Percentiles rank a stretch among this genome's conserved stretches.
Evolutionary conservation across 768 basidiomycete genomes (phyloP).

Genomic region (Gloeostereum incarnatum): DNA sequence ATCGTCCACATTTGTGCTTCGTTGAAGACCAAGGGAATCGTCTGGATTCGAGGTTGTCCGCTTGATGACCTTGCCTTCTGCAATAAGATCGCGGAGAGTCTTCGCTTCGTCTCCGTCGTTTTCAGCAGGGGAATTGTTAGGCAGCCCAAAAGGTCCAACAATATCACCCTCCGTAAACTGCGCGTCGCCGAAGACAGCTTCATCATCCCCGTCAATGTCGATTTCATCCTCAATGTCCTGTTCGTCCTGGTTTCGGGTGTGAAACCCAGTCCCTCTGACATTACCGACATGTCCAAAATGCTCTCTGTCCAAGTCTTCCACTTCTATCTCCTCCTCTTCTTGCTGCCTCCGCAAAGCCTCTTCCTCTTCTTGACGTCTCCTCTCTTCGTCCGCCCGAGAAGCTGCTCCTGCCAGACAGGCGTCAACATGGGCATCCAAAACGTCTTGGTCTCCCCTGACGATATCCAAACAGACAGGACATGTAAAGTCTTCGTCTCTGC

Average conservation of each 20-base stretch:
- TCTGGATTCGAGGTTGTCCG: slow-evolving; percentile 12
- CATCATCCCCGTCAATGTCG: slow-evolving; percentile 74
- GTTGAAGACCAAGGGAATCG: slow-evolving; percentile 15
- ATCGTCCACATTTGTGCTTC: slow-evolving; percentile 28
- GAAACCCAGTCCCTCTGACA: slow-evolving; percentile 64
- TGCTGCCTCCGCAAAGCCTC: too few species aligned
- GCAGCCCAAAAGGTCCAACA: slow-evolving; percentile 24
- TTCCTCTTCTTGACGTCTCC: slow-evolving; percentile 32
- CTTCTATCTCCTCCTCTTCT: slow-evolving; percentile 18
- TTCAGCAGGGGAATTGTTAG: slow-evolving; percentile 9
- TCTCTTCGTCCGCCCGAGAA: slow-evolving; percentile 44
- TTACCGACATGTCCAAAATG: slow-evolving; percentile 33
- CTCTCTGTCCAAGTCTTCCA: slow-evolving; percentile 17
- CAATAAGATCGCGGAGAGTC: slow-evolving; percentile 43
- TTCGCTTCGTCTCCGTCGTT: slow-evolving; percentile 23
- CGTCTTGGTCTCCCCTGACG: slow-evolving; percentile 60
- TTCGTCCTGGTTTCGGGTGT: slow-evolving; percentile 43
- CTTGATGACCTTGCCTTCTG: slow-evolving; percentile 33
- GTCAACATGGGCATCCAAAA: slow-evolving; percentile 76
- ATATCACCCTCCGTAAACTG: slow-evolving; percentile 77
- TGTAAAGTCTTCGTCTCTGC: slow-evolving; percentile 30
- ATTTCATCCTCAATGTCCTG: slow-evolving; percentile 72
- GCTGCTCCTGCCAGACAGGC: slow-evolving; percentile 69
- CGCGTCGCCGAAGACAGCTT: slow-evolving; percentile 50
- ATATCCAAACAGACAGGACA: slow-evolving; percentile 62